Percentiles rank a stretch among this genome's conserved stretches.
Evolutionary conservation across 495 filamentous ascomycete species (phyloP).

Genomic region (Articulospora tetracladia): DNA sequence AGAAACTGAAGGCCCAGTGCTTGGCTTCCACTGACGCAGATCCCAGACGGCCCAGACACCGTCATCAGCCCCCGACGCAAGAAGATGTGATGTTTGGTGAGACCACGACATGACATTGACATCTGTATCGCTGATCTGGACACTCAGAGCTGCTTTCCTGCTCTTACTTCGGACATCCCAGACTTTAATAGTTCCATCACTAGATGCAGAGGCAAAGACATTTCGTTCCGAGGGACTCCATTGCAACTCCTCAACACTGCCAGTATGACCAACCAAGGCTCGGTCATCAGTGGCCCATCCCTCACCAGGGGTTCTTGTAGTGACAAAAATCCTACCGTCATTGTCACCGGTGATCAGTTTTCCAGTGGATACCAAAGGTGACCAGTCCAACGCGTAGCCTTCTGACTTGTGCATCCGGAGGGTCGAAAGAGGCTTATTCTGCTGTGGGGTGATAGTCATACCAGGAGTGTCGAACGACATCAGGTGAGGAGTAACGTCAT

Average conservation of each 20-base stretch:
- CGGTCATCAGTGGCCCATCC: constrained; percentile 80
- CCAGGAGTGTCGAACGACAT: constrained; percentile 85
- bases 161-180: constrained; percentile 93
- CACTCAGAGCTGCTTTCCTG: constrained; percentile 76
- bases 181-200: constrained; percentile 89
- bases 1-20: constrained; percentile 31
- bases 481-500: constrained; percentile 87
- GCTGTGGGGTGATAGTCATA: constrained; percentile 68
- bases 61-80: constrained; percentile 91
- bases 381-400: constrained; percentile 96
- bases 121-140: constrained; percentile 77
- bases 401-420: constrained; percentile 89
- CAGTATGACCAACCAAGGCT: constrained; percentile 76
- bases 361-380: constrained; percentile 63
- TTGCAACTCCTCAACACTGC: constrained; percentile 89
- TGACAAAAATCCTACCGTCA: constrained; percentile 81
- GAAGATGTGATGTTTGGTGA: constrained; percentile 74
- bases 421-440: constrained; percentile 80
- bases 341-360: constrained; percentile 92
- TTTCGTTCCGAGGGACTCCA: constrained; percentile 91
- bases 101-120: constrained; percentile 98
- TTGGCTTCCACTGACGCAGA: constrained; percentile 86
- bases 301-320: constrained; percentile 79
- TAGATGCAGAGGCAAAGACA: constrained; percentile 89
- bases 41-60: constrained; percentile 97